Percentiles rank a stretch among this genome's conserved stretches.
These are phyloP conservation scores for Mercurialis annua DNA, from an alignment of 345 rosid genomes.

Conservation along the genomic window DNA sequence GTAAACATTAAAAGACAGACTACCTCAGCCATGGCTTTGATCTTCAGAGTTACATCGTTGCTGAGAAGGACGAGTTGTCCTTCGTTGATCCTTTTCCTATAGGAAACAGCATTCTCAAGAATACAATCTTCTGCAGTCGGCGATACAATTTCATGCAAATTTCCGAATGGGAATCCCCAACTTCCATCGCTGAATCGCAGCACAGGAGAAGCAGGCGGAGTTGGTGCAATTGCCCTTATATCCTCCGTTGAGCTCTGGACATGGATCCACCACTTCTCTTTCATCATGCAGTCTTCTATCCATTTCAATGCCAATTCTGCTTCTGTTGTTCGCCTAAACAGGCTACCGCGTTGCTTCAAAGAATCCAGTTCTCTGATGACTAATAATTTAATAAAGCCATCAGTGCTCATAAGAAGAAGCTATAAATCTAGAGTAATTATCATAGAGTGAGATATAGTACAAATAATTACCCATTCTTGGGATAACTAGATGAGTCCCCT, in stretches of 20 bases:
- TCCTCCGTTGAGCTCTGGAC: conserved; percentile 64
- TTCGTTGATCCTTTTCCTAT: conserved; percentile 38
- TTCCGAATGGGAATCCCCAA: conserved; percentile 19
- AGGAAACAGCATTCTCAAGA: conserved; percentile 58
- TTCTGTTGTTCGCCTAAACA: conserved; percentile 53
- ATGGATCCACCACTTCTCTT: conserved; percentile 81
- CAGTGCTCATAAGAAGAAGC: background rate
- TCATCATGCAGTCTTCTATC: conserved; percentile 68
- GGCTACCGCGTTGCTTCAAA: conserved; percentile 44
- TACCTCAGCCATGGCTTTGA: conserved; percentile 97
- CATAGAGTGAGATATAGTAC: background rate
- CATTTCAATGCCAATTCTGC: conserved; percentile 62
- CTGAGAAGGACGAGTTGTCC: conserved; percentile 73
- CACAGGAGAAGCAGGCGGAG: conserved; percentile 71
- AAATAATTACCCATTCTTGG: conserved; percentile 64
- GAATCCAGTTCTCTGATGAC: conserved; percentile 75
- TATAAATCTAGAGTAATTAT: background rate
- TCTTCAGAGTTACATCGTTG: conserved; percentile 55
- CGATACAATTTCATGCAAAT: conserved; percentile 33
- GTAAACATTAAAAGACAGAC: background rate
- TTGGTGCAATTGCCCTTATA: conserved; percentile 42
- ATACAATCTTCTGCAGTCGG: conserved; percentile 74
- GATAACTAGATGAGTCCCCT: conserved; percentile 63
- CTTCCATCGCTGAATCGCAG: conserved; percentile 32
- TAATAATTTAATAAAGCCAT: conserved; percentile 20